Evolutionary conservation across 768 basidiomycete genomes (phyloP), one percentile per base, ranked within the genome.

Genomic region (Lenzites betulinus): DNA sequence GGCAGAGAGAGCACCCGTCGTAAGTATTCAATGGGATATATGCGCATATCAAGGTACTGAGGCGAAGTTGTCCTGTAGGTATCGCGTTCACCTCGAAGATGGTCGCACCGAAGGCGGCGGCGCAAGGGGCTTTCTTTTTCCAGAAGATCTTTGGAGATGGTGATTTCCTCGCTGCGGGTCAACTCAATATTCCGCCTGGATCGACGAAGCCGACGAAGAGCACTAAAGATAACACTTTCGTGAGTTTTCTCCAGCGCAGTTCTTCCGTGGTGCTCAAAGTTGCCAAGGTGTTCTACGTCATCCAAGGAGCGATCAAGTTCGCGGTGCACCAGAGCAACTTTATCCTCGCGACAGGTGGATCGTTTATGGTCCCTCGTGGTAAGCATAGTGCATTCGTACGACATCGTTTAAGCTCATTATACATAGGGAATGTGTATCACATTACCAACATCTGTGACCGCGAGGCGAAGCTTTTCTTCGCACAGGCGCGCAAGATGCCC

Each of bases 211-310:
- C 91, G 15, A 86, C 83, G 60, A 98, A 98, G 71, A 82, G 84
- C 23, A 86, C 94, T 1, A 95, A 91, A 70, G 97, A 98, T 69
- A 99, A 98, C 66, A 92, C 92, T 25, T 95, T 92, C 71, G 93
- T 94, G 63, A 65, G 91, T 79, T 6, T n/a, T 4, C 7, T 18
- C 7, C 3, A 22, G 30, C 48, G 47, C 5, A 44, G 20, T 36
- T 43, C 39, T 9, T 2, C 33, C 16, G 6, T 20, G 5, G 20
- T 44, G 5, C 50, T 59, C 33, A 61, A 33, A 16, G 8, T 38
- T 13, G 43, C n/a, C 22, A 67, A 90, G 89, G 79, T 88, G 2
- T 89, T 91, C 76, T 88, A 88, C 70, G 87, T 95, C 46, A 83
- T 93, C 57, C 86, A 93, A 74, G 97, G 97, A 12, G 91, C 92